Conservation (phyloP, 805 yeast species). For the Myxozyma mucilagina region DNA sequence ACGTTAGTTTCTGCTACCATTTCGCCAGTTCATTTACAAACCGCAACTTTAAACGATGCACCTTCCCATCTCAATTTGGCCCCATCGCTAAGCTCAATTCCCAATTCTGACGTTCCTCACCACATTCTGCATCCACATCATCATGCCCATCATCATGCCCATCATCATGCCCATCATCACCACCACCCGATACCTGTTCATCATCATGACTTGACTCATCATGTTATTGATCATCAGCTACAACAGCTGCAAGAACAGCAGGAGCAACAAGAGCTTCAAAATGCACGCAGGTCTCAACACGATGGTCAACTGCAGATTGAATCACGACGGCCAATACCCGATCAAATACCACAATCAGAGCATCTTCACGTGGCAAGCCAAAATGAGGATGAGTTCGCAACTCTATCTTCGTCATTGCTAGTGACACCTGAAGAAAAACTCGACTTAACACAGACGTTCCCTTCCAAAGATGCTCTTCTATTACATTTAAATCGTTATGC, state of each 20-base stretch:
- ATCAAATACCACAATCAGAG: neutral
- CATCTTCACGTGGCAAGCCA: neutral
- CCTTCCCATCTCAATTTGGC: conserved; percentile 14
- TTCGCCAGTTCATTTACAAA: conserved; percentile 22
- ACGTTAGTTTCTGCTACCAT: conserved; percentile 17
- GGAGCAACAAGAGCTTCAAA: conserved; percentile 1
- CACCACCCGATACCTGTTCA: neutral
- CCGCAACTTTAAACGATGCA: conserved; percentile 9
- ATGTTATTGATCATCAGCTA: conserved; percentile 20
- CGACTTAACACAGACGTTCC: conserved; percentile 23
- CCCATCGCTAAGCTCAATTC: conserved; percentile 6
- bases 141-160: no score
- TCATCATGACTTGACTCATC: conserved; percentile 1
- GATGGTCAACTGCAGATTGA: neutral
- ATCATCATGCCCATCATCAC: no score
- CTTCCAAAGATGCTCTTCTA: conserved; percentile 27
- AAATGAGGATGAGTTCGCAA: neutral
- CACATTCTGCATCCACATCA: conserved; percentile 9
- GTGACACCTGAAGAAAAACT: conserved; percentile 17
- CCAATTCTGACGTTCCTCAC: neutral
- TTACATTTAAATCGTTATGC: conserved; percentile 26
- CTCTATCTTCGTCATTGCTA: neutral
- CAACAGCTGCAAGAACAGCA: conserved; percentile 19
- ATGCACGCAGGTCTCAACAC: neutral
- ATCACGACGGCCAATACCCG: neutral